Evolutionary conservation across 139 green algal species (phyloP).

Genomic region (Gonium pectorale): DNA sequence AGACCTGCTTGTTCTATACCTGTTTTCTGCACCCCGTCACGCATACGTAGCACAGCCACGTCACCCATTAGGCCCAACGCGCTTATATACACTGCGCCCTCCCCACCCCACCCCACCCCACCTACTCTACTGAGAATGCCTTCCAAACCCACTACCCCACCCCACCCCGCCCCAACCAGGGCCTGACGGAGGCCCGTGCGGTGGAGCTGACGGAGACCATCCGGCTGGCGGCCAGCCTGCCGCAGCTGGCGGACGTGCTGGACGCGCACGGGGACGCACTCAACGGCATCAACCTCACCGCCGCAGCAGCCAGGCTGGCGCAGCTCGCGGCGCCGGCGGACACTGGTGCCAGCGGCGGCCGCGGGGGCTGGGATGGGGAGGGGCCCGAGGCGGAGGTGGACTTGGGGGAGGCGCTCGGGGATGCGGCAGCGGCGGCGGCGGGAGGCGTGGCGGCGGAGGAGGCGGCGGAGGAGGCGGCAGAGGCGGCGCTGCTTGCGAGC

Average conservation of each 20-base stretch:
- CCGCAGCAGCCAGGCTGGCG: slow-evolving; percentile 1
- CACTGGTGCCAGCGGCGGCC: too few species aligned
- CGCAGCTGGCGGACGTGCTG: slow-evolving; percentile 6
- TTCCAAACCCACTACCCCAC: too few species aligned
- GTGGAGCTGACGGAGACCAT: slow-evolving; percentile 39
- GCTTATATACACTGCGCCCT: neutral
- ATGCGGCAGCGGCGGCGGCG: neutral
- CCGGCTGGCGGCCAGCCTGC: slow-evolving; percentile 7
- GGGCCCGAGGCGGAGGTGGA: neutral
- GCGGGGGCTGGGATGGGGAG: neutral
- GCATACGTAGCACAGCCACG: too few species aligned
- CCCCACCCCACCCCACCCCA: neutral
- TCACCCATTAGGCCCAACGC: neutral
- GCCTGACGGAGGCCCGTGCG: neutral
- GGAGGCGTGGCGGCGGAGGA: neutral
- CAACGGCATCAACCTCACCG: slow-evolving; percentile 43
- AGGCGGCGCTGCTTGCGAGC: too few species aligned
- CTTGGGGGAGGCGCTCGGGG: neutral
- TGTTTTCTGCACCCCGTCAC: too few species aligned
- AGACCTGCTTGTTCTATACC: neutral
- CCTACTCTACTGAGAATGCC: too few species aligned
- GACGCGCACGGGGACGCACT: slow-evolving; percentile 1
- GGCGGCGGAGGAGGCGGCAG: neutral
- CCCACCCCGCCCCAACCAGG: neutral
- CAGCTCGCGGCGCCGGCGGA: neutral